Evolutionary conservation across 2,329 filamentous ascomycete genomes (phyloP).

Genomic region (Botryotinia calthae): DNA sequence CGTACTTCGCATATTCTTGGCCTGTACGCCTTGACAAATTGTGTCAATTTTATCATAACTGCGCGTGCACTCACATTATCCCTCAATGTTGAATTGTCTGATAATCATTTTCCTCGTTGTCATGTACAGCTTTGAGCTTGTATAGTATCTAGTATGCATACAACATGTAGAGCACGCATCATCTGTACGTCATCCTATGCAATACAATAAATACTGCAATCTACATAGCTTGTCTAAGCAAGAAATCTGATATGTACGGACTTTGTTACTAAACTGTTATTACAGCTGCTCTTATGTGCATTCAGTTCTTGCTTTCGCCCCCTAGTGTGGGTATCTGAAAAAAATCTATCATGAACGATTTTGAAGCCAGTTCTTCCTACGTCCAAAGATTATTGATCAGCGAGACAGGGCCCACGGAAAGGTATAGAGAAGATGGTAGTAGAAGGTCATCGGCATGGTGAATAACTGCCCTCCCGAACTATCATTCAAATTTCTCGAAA

Average conservation of each 20-base stretch:
- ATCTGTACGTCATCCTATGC: not conserved
- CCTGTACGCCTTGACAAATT: not conserved
- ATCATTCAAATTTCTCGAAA: not conserved
- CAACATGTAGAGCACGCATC: not conserved
- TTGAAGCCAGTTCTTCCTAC: not conserved
- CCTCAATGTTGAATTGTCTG: not conserved
- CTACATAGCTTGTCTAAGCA: not conserved
- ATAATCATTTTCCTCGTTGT: not conserved
- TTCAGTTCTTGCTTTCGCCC: not conserved
- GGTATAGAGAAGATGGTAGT: no score
- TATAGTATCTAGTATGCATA: not conserved
- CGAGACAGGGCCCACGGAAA: not conserved
- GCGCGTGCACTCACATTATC: not conserved
- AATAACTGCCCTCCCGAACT: not conserved
- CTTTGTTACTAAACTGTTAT: not conserved
- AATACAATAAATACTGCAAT: not conserved
- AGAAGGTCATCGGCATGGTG: not conserved
- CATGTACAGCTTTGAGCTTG: not conserved
- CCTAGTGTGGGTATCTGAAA: not conserved
- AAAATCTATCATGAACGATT: not conserved
- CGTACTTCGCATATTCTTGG: not conserved
- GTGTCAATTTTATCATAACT: not conserved
- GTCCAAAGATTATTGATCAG: not conserved
- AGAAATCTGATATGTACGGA: not conserved
- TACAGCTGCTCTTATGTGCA: not conserved